Evolutionary conservation across 1,139 yeast species (phyloP).

Genomic region (Kurtzmaniella quercitrusa): DNA sequence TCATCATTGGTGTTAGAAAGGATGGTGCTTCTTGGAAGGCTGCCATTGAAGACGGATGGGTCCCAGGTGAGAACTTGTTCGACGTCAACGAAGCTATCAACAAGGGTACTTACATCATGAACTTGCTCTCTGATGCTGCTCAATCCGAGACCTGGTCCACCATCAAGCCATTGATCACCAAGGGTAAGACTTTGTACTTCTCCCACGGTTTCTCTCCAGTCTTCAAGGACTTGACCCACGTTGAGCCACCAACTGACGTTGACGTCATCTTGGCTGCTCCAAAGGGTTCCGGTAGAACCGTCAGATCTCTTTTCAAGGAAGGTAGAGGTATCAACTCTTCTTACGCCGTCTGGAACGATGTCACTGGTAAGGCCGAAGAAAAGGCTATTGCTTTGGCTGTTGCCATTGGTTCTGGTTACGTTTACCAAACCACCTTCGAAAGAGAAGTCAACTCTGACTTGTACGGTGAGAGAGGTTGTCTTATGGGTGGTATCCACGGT

Average conservation of each 20-base stretch:
- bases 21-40: slow-evolving; percentile 99
- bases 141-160: slow-evolving; percentile 96
- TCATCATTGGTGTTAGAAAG: slow-evolving; percentile 96
- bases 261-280: slow-evolving; percentile 99
- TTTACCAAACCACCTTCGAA: slow-evolving; percentile 98
- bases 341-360: slow-evolving; percentile 99
- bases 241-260: slow-evolving; percentile 89
- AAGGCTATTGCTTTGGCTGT: slow-evolving; percentile 98
- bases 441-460: slow-evolving; percentile 98
- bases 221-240: slow-evolving; percentile 95
- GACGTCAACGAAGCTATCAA: slow-evolving; percentile 89
- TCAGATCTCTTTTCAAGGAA: slow-evolving; percentile 97
- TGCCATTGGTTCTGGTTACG: slow-evolving; percentile 99
- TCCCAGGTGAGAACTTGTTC: slow-evolving; percentile 97
- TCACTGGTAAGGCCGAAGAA: slow-evolving; percentile 98
- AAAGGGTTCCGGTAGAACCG: slow-evolving; percentile 99
- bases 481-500: slow-evolving; percentile 99
- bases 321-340: slow-evolving; percentile 99
- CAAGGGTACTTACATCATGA: slow-evolving; percentile 94
- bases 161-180: slow-evolving; percentile 86
- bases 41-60: slow-evolving; percentile 99
- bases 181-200: slow-evolving; percentile 97
- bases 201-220: slow-evolving; percentile 99
- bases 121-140: slow-evolving; percentile 98
- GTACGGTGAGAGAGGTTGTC: slow-evolving; percentile 99